Conservation (phyloP, 169 alveolate genomes). For the Babesia bigemina region DNA sequence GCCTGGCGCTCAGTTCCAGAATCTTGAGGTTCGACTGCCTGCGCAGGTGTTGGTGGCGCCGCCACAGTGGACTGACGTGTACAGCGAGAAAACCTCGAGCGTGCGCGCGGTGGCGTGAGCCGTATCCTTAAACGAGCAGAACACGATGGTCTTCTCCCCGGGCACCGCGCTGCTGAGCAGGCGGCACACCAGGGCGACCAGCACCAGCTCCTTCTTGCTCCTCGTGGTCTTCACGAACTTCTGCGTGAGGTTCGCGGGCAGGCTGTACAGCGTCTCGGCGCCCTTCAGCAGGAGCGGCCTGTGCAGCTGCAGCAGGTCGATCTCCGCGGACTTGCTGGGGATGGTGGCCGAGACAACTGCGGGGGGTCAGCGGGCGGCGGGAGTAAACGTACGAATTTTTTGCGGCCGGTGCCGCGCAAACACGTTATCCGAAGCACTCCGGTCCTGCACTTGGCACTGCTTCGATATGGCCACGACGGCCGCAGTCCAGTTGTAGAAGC, state of each 20-base stretch:
- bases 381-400: slow-evolving; percentile 36
- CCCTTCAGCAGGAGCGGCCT: slow-evolving; percentile 51
- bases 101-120: slow-evolving; percentile 39
- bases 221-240: slow-evolving; percentile 33
- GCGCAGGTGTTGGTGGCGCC: neutral
- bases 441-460: slow-evolving; percentile 10
- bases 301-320: slow-evolving; percentile 45
- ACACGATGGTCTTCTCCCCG: slow-evolving; percentile 43
- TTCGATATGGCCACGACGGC: slow-evolving; percentile 24
- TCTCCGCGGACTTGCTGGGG: slow-evolving; percentile 59
- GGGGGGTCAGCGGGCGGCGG: neutral
- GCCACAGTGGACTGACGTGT: neutral
- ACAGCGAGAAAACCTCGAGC: slow-evolving; percentile 26
- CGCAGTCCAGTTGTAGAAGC: slow-evolving; percentile 47
- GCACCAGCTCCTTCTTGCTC: slow-evolving; percentile 11
- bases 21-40: slow-evolving; percentile 13
- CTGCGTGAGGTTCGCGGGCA: slow-evolving; percentile 51
- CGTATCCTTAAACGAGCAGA: slow-evolving; percentile 34
- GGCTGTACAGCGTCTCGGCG: slow-evolving; percentile 17
- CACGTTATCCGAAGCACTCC: neutral
- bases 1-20: slow-evolving; percentile 32
- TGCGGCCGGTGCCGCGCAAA: slow-evolving; percentile 30
- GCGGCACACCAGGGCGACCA: slow-evolving; percentile 11
- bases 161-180: neutral
- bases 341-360: slow-evolving; percentile 67